Base-by-base conservation (phyloP, 1,284 basidiomycete species). In the Fistulinella cinereoalba region DNA sequence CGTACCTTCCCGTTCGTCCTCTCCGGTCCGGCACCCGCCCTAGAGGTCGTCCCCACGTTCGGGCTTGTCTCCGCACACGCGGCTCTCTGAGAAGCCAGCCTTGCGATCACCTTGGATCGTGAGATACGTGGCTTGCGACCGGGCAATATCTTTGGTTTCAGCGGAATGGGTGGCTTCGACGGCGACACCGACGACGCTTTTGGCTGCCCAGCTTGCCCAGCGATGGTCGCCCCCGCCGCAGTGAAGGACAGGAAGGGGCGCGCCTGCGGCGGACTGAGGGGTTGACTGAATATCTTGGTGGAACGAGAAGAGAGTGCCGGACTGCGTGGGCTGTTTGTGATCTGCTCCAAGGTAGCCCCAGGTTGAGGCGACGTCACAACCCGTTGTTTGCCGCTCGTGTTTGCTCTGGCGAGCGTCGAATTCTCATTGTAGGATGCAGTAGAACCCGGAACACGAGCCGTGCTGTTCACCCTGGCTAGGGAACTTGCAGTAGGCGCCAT, bases 401-500 rank as follows among this genome's bases (percentile, higher is more conserved):
- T 32, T n/a, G 40, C 51, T 44, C 31, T 64, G 13, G 31, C 37
- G 2, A 51, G 21, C 8, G 41, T 51, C 21, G 37, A 18, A 27
- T 58, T 52, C 44, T 64, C 60, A 7, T 32, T 46, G 5, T 48
- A 41, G 3, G 44, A 32, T 21, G 42, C 36, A 18, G 21, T 13
- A 15, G 52, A 28, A 19, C 46, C 43, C 13, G 63, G 55, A 42
- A 52, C 49, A 21, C 57, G 56, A 44, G 53, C 42, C 23, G 43
- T 55, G 37, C 29, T 50, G 42, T 55, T 70, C 52, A 59, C 68
- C 68, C 82, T 87, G 3, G 87, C 88, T 22, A 89, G 69, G 1
- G 87, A 90, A 54, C 85, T 85, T 3, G 83, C 86, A 1, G 87
- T 89, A 0, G 86, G 86, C 0, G 85, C 83, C 43, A 81, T 67